Base-by-base conservation (phyloP, 2,329 filamentous ascomycete genomes). In the Lecanicillium sp. region DNA sequence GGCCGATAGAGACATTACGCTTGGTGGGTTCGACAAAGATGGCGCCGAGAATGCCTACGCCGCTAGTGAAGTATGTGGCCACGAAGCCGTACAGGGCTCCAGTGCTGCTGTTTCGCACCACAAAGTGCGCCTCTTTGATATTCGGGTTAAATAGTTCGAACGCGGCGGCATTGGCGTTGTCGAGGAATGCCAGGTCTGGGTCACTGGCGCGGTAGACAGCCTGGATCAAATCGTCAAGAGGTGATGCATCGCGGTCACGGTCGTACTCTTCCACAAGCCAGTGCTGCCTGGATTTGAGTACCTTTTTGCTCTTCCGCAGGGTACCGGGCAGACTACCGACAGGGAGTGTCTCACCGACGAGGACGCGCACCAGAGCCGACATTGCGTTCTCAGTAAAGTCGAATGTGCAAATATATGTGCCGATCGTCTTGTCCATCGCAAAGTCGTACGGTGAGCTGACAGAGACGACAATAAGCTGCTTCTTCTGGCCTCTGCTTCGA, bases 381-480 rank as follows among this genome's bases (percentile, higher is more conserved):
- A 96, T 77, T 14, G 90, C 88, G 7, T 85, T 90, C 51, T 96
- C 90, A 1, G 90, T 96, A 53, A 95, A 96, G 62, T 96, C 89
- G 58, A 94, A 96, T 0, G 89, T 95, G 66, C 90, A 96, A 29
- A 97, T 74, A 52, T 96, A 96, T 1, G 89, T 95, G 5, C 86
- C 85, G 29, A 97, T 90, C 1, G 80, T 80, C 47, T 84, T 83
- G 53, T 97, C 90, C 75, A 90, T 88, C 32, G 87, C 88, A 57
- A 97, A 97, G 58, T 97, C 90, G 59, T 96, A 97, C 0, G 90
- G 90, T 1, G 89, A 96, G 61, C 88, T 95, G 49, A 94, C 89
- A 1, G 90, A 85, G 7, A 96, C 84, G 4, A 96, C 90, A 17
- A 96, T 81, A 28, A 96, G 65, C 1, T 89, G 86, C 61, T 94